Conservation (phyloP, 257 asterid species). For the Solanum stenotomum region DNA sequence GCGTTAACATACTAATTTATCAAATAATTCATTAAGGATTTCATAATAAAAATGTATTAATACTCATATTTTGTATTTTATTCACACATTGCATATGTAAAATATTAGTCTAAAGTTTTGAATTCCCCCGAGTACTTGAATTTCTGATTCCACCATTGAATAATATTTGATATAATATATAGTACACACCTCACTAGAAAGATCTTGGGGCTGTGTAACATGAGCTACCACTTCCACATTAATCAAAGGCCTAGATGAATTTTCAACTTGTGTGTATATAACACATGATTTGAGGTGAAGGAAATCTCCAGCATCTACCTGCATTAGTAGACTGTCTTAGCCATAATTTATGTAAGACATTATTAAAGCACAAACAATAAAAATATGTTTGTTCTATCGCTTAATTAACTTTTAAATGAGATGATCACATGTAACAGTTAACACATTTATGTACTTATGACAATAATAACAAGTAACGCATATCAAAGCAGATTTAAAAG, state of each 20-base stretch:
- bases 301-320: slow-evolving; percentile 88
- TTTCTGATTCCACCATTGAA: accelerated
- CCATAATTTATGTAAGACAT: not conserved
- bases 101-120: not conserved
- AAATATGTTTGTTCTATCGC: not conserved
- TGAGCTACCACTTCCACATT: slow-evolving; percentile 85
- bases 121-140: not conserved
- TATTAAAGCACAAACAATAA: not conserved
- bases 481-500: not conserved
- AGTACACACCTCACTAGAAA: slow-evolving; percentile 58
- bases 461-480: not conserved
- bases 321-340: slow-evolving; percentile 10
- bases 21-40: not conserved
- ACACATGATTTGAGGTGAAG: slow-evolving; percentile 85
- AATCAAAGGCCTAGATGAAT: slow-evolving; percentile 49
- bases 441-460: slow-evolving; percentile 22
- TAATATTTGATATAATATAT: not conserved
- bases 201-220: slow-evolving; percentile 66
- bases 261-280: slow-evolving; percentile 61
- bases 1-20: not conserved
- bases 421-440: not conserved
- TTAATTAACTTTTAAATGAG: not conserved
- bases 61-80: not conserved
- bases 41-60: not conserved
- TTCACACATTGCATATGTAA: not conserved